Base-by-base conservation (phyloP, 2,329 filamentous ascomycete species). In the Sporothrix pseudoabietina region DNA sequence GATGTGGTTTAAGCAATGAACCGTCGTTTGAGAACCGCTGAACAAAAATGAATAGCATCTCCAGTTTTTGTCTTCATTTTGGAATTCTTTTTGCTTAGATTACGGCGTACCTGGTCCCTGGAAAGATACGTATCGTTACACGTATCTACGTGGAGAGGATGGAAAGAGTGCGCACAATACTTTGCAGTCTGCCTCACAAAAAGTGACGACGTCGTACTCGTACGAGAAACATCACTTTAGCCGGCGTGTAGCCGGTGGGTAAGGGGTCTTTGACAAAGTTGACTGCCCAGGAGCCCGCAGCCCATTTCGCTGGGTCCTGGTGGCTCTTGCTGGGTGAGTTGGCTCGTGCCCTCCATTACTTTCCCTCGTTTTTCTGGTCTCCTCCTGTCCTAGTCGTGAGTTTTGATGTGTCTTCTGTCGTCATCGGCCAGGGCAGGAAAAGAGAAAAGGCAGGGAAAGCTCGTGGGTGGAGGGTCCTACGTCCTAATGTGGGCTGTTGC, bases 341-440 rank as follows among this genome's bases (percentile, higher is more conserved):
- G 52, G 52, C 52, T 55, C 52, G 22, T 55, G 22, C 14, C 52
- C 9, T 10, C 22, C 14, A 19, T 49, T 19, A 12, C 44, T 44
- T 14, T 10, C 3, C 44, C 44, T 35, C 35, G 35, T 14, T 19
- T 49, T 49, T 14, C 22, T 55, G 8, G 22, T 30, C 22, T 12
- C 44, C 59, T 63, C 59, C 9, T 41, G 59, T 41, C 9, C 1
- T 14, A 9, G 22, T 22, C 52, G 59, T 44, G 59, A 30, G 12
- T 49, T 32, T 49, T 30, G 41, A 19, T 30, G 22, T 32, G 41
- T 32, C 41, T 47, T 6, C 14, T 66, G 63, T 66, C 63, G 63
- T 66, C 63, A 49, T 66, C 63, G 22, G 63, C 4, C 63, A 66
- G 63, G 63, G 41, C 22, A 66, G 41, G 14, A 30, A 55, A 30